Base-by-base conservation (phyloP, 2,329 filamentous ascomycete genomes). In the Talaromyces sp. region DNA sequence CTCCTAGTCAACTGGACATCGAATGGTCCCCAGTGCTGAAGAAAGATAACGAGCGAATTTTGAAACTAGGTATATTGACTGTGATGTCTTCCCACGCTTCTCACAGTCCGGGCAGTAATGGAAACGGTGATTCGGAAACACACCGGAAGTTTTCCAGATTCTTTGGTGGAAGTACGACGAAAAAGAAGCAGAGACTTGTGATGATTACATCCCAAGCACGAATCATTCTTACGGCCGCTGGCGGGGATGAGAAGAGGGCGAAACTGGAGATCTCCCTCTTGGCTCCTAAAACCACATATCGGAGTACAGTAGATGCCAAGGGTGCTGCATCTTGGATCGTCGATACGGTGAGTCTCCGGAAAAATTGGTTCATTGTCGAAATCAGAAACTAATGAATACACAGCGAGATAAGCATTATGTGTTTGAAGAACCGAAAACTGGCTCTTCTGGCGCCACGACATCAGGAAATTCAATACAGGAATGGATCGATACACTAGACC, bases 21-120 rank as follows among this genome's bases (percentile, higher is more conserved):
- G 95, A 99, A 78, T 99, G 95, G 95, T 97, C 94, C 0, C 95
- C 95, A 0, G 93, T 99, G 4, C 82, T 99, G 63, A 97, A 91
- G 10, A 88, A 89, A 72, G 89, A 88, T 66, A 97, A 98, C 73
- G 95, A 99, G 78, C 87, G 95, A 41, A 99, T 99, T 70, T 78
- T 99, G 68, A 97, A 96, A 76, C 83, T 99, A 24, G 95, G 95
- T 2, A 97, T 99, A 72, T 81, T 97, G 68, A 86, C 93, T 77
- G 93, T 99, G 8, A 84, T 91, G 45, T 90, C 92, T 6, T 87
- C 91, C 2, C 90, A 93, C 10, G 84, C 93, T 62, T 85, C 90
- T 10, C 90, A 91, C 72, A 91, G 88, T 67, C 87, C 90, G 63
- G 87, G 88, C 41, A 92, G 89, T 72, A 85, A 87, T 68, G 87